phyloP scores from a whole-genome alignment of 1,284 basidiomycete genomes.

The Ganoderma resinaceum region DNA sequence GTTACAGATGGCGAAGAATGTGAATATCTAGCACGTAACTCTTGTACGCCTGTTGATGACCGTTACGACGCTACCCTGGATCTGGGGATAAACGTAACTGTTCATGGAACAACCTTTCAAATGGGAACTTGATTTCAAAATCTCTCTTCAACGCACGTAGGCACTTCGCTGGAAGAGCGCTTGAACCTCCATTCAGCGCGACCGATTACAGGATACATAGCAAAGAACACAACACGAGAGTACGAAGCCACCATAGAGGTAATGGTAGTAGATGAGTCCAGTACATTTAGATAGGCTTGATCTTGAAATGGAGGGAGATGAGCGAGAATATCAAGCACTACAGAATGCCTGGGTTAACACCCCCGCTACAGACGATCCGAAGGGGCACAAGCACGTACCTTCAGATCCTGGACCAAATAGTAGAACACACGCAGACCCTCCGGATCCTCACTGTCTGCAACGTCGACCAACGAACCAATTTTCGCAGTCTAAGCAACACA shows the following conservation, averaged over 20 bases:
- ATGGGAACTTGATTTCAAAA: neutral
- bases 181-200: neutral
- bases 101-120: neutral
- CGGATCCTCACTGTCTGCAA: slow-evolving; percentile 96
- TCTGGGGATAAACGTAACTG: neutral
- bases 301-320: slow-evolving; percentile 99
- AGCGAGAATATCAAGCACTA: slow-evolving; percentile 98
- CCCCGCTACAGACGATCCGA: too few relatives aligned
- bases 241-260: neutral
- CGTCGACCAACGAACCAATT: slow-evolving; percentile 95
- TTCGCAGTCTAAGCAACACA: slow-evolving; percentile 83
- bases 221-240: neutral
- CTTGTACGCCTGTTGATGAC: neutral
- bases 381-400: slow-evolving; percentile 57
- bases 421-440: slow-evolving; percentile 99
- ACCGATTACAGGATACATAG: neutral
- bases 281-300: slow-evolving; percentile 87
- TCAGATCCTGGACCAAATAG: slow-evolving; percentile 97
- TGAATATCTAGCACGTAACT: neutral
- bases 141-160: neutral
- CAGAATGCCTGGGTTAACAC: slow-evolving; percentile 5
- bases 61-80: neutral
- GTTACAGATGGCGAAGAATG: neutral
- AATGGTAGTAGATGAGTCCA: neutral
- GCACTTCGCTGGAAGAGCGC: neutral